Evolutionary conservation across 208 protist genomes (phyloP).

Genomic region (Crithidia thermophila): DNA sequence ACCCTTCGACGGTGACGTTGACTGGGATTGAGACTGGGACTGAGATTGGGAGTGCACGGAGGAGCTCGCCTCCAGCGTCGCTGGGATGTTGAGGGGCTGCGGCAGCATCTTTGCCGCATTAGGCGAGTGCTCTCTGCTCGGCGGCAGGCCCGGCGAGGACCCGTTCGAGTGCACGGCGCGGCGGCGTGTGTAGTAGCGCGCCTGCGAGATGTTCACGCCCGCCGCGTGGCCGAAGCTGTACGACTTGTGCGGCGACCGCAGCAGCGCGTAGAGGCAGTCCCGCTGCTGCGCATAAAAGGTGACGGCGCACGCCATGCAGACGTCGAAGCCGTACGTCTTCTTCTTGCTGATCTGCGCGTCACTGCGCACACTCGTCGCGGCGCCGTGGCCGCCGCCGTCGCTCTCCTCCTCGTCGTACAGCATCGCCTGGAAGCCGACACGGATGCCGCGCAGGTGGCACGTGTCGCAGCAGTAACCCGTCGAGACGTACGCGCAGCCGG

Average conservation of each 20-base stretch:
- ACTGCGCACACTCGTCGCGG: conserved; percentile 33
- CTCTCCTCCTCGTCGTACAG: conserved; percentile 51
- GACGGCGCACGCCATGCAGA: conserved; percentile 68
- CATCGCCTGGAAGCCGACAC: conserved; percentile 57
- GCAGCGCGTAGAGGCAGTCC: conserved; percentile 16
- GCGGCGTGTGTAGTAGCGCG: conserved; percentile 12
- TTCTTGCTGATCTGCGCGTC: conserved; percentile 39
- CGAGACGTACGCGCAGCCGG: conserved; percentile 35
- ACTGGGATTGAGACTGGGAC: neutral
- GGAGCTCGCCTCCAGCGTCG: neutral
- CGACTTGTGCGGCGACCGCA: conserved; percentile 23
- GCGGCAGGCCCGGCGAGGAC: neutral
- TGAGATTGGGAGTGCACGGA: neutral
- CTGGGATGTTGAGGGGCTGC: neutral
- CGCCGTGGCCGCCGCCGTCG: neutral
- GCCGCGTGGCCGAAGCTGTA: conserved; percentile 42
- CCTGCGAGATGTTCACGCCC: conserved; percentile 33
- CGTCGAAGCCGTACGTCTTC: conserved; percentile 57
- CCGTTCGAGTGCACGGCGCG: neutral
- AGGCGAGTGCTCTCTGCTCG: neutral
- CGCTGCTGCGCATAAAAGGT: conserved; percentile 49
- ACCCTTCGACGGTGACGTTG: neutral
- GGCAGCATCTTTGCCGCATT: neutral
- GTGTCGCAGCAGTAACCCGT: conserved; percentile 59
- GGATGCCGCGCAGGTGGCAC: conserved; percentile 42